Base-by-base conservation (phyloP, 257 asterid species). In the Knoxia roxburghii region DNA sequence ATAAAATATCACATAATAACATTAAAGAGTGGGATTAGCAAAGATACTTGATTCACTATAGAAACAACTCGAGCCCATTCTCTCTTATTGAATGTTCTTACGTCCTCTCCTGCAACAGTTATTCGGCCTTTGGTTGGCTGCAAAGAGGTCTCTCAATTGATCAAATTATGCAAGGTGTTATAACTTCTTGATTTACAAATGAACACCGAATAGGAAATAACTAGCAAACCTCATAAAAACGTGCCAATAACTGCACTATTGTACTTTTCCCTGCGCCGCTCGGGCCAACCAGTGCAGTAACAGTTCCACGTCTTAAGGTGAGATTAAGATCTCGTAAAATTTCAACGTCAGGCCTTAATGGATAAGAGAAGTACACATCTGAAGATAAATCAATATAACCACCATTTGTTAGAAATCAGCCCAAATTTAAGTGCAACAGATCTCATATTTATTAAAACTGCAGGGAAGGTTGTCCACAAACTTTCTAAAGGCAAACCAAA, bases 251-350 rank as follows among this genome's bases (percentile, higher is more conserved):
- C 81, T 93, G 99, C 45, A 93, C 99, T 51, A 93, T 81, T 61
- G 99, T 93, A 73, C 96, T 93, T 84, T 93, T 93, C 61, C 97
- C 99, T 24, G 99, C 95, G 52, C 97, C 99, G 79, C 99, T 93
- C 64, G 96, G 74, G 50, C 99, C 99, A 56, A 93, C 97, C 46
- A 93, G 89, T 75, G 99, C 97, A 76, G 99, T 90, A 57, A 90
- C 87, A 68, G 90, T 85, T 79, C 99, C 97, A 78, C 84, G 76
- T 74, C 79, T 85, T 63, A 93, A 84, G 40, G 84, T 79, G 58
- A 93, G 83, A 81, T 86, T 87, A 55, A 93, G 88, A 72, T 90
- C 99, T 73, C 73, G 75, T 39, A 93, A 84, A 86, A 93, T 77
- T 73, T 82, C 94, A 52, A 90, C 92, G 74, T 93, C 95, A 72